A percentile compares a stretch with the other conserved stretches of the same genome.
Evolutionary conservation across 2,329 filamentous ascomycete genomes (phyloP).

Genomic region (Diplodia scrobiculata): DNA sequence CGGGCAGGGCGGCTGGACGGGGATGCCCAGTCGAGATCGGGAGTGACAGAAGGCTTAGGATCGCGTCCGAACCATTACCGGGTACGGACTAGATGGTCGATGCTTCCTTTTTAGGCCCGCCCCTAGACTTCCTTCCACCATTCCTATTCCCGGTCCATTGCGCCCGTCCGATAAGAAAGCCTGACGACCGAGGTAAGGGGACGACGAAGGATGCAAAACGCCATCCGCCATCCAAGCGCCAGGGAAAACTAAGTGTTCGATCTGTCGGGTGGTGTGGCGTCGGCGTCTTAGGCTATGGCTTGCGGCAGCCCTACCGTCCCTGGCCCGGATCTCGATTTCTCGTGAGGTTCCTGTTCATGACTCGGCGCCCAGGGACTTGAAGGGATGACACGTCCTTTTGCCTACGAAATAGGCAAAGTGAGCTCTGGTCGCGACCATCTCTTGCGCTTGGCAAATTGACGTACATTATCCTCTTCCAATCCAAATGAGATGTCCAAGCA

Average conservation of each 20-base stretch:
- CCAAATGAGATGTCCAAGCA: not conserved
- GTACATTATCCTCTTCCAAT: not conserved
- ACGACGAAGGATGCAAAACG: not conserved
- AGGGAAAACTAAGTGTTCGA: not conserved
- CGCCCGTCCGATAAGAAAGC: not conserved
- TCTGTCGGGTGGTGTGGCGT: constrained; percentile 1
- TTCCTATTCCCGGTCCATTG: not conserved
- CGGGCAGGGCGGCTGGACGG: not conserved
- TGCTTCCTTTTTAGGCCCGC: not conserved
- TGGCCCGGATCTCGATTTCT: not conserved
- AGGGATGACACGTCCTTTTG: too few species aligned
- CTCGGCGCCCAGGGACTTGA: not conserved
- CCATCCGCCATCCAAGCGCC: not conserved
- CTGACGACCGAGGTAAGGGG: not conserved
- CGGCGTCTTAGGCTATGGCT: constrained; percentile 6
- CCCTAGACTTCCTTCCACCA: not conserved
- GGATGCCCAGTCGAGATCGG: constrained; percentile 3
- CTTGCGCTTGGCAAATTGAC: not conserved
- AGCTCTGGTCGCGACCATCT: not conserved
- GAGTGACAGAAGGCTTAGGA: not conserved
- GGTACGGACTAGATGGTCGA: not conserved
- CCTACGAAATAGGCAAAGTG: too few species aligned
- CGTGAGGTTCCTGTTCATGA: not conserved
- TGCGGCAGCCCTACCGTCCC: not conserved
- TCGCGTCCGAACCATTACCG: not conserved